phyloP scores from a whole-genome alignment of 2,329 filamentous ascomycete species.

The Cercospora sp. region DNA sequence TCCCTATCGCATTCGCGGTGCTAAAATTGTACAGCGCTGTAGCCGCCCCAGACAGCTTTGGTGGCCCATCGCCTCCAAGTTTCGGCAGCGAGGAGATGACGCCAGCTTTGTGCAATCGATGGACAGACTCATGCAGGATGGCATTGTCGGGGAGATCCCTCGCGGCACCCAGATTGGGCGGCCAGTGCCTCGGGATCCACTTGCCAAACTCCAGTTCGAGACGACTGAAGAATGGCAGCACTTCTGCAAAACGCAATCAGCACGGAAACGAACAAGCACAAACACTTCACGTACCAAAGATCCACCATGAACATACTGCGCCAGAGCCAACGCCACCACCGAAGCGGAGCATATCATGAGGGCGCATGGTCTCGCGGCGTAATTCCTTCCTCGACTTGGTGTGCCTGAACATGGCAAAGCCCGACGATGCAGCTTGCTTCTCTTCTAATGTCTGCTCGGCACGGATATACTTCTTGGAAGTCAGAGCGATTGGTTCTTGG shows the following conservation, averaged over 20 bases:
- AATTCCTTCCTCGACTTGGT: not conserved
- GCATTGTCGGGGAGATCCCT: not conserved
- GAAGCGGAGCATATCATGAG: constrained; percentile 20
- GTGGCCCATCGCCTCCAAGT: not conserved
- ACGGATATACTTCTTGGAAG: constrained; percentile 11
- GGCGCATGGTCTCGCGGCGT: constrained; percentile 9
- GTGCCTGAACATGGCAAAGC: not conserved
- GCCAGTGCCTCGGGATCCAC: not conserved
- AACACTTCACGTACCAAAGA: not conserved
- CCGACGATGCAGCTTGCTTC: not conserved
- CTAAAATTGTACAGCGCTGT: not conserved
- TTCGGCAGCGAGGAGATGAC: not conserved
- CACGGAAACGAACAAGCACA: not conserved
- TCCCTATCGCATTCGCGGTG: not conserved
- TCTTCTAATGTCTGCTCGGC: not conserved
- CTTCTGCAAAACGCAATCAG: not conserved
- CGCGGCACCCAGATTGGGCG: not conserved
- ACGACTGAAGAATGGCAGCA: not conserved
- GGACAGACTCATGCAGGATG: not conserved
- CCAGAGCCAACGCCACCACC: constrained; percentile 18
- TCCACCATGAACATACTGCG: constrained; percentile 14
- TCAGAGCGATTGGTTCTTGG: constrained; percentile 9
- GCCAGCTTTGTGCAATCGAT: not conserved
- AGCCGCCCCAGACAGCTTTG: not conserved
- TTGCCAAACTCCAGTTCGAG: not conserved